Percentiles rank a stretch among this genome's conserved stretches.
Evolutionary conservation across 345 rosid genomes (phyloP).

Genomic region (Salix viminalis): DNA sequence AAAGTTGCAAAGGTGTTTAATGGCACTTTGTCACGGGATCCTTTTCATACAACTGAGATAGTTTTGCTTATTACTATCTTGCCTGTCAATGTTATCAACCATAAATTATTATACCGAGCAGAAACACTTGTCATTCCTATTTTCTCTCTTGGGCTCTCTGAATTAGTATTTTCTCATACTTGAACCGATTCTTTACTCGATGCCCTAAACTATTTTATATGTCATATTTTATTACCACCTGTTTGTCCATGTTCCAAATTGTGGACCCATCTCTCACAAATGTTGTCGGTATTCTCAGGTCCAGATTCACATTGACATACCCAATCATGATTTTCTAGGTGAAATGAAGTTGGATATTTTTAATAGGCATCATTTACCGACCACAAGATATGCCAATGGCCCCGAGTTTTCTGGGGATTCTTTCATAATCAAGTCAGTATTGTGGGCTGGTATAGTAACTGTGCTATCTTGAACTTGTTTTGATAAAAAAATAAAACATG

Average conservation of each 20-base stretch:
- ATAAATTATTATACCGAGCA: no score
- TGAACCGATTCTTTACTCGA: no score
- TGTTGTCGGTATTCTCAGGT: slow-evolving; percentile 44
- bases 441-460: slow-evolving; percentile 9
- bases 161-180: not conserved
- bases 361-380: slow-evolving; percentile 38
- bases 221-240: not conserved
- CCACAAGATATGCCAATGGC: slow-evolving; percentile 35
- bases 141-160: no score
- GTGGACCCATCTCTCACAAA: not conserved
- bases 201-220: not conserved
- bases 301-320: slow-evolving; percentile 44
- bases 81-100: no score
- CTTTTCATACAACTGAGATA: no score
- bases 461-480: not conserved
- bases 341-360: slow-evolving; percentile 54
- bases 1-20: not conserved
- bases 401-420: slow-evolving; percentile 36
- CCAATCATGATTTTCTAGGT: slow-evolving; percentile 42
- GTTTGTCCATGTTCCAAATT: not conserved
- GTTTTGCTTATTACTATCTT: no score
- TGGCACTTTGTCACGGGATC: no score
- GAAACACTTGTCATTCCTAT: no score
- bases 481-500: not conserved
- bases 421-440: slow-evolving; percentile 68